Base-by-base conservation (phyloP, 768 basidiomycete species). In the Heimioporus sp. region DNA sequence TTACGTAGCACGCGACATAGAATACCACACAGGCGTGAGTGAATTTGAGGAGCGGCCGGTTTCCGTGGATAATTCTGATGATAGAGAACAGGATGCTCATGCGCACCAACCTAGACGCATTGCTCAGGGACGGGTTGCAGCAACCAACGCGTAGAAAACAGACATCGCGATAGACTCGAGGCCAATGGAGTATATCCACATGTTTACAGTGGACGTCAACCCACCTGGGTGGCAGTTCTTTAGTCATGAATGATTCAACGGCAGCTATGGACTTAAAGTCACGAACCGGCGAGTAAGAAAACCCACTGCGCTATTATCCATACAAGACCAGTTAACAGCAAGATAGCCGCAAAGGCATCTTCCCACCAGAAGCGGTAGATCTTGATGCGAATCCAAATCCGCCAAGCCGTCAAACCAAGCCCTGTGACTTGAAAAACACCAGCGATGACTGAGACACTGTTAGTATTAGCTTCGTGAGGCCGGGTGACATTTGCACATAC, bases 21-120 rank as follows among this genome's bases (percentile, higher is more conserved):
- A 59, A 49, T 12, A 12, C 40, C 11, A 37, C 55, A 21, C 58
- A 48, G 5, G 24, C 52, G 17, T 51, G 49, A 38, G 58, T 52
- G 39, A 57, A 48, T 40, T 37, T 51, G 11, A 53, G 55, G 34
- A 54, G 48, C 21, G 5, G 32, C 20, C 41, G 5, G 15, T 30
- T 39, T 37, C 42, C 51, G 6, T 49, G 48, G 34, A 54, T 28
- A 16, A 63, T 53, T 17, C 61, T 55, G 50, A 49, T 54, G 20
- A 63, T 58, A 17, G 61, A 63, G 32, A 59, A 54, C 17, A 63
- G 39, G 19, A 62, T 35, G 43, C 61, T 63, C 54, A 56, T 53
- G 38, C 54, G 60, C 5, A 49, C 54, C 19, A 49, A 10, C 60
- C 61, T 62, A 39, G 9, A 36, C 36, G 17, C 21, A 17, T 15